Evolutionary conservation across 495 filamentous ascomycete species (phyloP).

Genomic region (Penicillium goetzii): DNA sequence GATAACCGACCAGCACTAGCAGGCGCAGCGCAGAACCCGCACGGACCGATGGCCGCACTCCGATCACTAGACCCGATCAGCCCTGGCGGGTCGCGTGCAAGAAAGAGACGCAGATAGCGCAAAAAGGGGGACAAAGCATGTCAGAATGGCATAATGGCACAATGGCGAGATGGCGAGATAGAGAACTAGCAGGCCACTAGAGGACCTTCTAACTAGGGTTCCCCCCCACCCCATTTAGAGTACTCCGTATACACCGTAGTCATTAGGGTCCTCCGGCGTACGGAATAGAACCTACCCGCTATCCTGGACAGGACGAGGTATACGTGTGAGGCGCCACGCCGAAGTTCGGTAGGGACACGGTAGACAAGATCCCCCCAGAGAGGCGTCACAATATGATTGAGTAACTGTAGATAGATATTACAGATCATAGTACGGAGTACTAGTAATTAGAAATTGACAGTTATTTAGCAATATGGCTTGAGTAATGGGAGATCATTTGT

Average conservation of each 20-base stretch:
- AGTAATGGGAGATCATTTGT: background rate
- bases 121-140: constrained; percentile 10
- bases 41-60: constrained; percentile 21
- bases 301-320: background rate
- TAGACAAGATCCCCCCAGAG: background rate
- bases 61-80: constrained; percentile 28
- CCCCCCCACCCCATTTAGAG: background rate
- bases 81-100: constrained; percentile 19
- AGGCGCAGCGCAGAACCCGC: constrained; percentile 8
- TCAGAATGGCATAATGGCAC: background rate
- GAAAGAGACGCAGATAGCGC: constrained; percentile 20
- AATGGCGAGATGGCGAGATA: background rate
- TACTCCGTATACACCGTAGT: too few species aligned
- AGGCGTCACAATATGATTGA: background rate
- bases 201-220: background rate
- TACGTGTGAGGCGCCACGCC: constrained; percentile 13
- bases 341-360: constrained; percentile 5
- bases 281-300: background rate
- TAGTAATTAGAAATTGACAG: background rate
- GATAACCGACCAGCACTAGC: constrained; percentile 6
- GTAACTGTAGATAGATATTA: background rate
- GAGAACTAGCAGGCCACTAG: background rate
- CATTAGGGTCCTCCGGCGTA: background rate
- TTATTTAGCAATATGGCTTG: background rate
- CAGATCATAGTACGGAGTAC: background rate